Percentiles rank a stretch among this genome's conserved stretches.
phyloP scores from a whole-genome alignment of 176 grass and related monocot species.

The Juncus inflexus region DNA sequence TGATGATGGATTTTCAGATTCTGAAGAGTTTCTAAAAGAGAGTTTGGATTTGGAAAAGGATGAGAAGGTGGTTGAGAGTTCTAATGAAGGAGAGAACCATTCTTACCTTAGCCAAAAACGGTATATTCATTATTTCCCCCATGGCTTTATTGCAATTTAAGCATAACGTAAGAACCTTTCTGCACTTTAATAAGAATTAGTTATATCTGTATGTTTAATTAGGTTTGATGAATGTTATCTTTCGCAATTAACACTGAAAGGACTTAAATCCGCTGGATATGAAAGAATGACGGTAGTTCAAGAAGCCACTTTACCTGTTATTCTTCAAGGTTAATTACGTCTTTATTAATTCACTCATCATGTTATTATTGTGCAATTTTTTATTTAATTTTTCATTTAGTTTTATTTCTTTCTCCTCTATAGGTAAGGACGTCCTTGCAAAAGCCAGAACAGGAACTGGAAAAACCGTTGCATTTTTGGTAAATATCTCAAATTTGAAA shows the following conservation, averaged over 20 bases:
- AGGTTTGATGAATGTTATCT: constrained; percentile 84
- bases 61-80: constrained; percentile 21
- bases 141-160: too few relatives aligned
- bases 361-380: background rate
- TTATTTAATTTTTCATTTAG: constrained; percentile 5
- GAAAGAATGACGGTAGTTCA: constrained; percentile 88
- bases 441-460: constrained; percentile 98
- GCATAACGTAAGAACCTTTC: too few relatives aligned
- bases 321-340: constrained; percentile 76
- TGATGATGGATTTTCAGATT: constrained; percentile 47
- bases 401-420: constrained; percentile 24
- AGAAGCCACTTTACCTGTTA: constrained; percentile 84
- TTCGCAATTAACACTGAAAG: constrained; percentile 87
- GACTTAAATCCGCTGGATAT: constrained; percentile 86
- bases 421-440: constrained; percentile 96
- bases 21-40: constrained; percentile 32
- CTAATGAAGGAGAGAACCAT: constrained; percentile 31
- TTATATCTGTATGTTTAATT: background rate
- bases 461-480: constrained; percentile 97
- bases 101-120: constrained; percentile 89
- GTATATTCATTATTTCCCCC: constrained; percentile 33
- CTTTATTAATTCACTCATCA: constrained; percentile 5
- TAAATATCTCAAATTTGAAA: constrained; percentile 28
- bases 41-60: constrained; percentile 22
- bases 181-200: background rate